phyloP scores from a whole-genome alignment of 148 eudicot genomes.

The Gaultheria prostrata region DNA sequence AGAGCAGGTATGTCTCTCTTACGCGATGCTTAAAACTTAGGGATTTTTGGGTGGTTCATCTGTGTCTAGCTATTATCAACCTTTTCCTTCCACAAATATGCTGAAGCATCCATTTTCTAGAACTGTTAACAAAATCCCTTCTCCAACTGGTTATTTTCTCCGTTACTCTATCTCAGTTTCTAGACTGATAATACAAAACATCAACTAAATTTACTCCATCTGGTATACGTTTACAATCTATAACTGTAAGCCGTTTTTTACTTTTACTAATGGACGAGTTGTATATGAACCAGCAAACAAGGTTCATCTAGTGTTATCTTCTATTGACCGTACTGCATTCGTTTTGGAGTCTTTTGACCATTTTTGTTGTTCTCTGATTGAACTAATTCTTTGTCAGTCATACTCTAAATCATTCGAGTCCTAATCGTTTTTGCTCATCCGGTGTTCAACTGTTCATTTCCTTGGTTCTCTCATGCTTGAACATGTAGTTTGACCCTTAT shows the following conservation, averaged over 20 bases:
- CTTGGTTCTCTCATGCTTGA: background rate
- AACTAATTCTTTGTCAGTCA: background rate
- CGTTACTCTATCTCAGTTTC: background rate
- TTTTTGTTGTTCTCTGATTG: background rate
- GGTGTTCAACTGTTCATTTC: background rate
- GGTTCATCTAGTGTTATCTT: background rate
- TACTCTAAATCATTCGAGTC: background rate
- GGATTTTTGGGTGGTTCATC: too few species aligned
- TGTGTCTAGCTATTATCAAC: background rate
- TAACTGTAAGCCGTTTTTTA: too few species aligned
- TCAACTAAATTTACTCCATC: background rate
- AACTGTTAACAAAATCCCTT: background rate
- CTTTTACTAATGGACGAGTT: too few species aligned
- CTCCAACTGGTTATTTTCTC: background rate
- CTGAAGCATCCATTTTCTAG: background rate
- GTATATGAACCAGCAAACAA: background rate
- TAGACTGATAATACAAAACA: background rate
- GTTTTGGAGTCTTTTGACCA: background rate
- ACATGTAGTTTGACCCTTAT: background rate
- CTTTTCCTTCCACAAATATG: background rate
- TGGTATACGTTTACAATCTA: background rate
- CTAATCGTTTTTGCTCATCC: background rate
- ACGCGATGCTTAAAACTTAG: too few species aligned
- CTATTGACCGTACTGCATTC: background rate
- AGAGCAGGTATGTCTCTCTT: constrained; percentile 55